These are phyloP conservation scores for Colletotrichum tabaci DNA, from an alignment of 2,329 filamentous ascomycete species.

Conservation along the genomic window DNA sequence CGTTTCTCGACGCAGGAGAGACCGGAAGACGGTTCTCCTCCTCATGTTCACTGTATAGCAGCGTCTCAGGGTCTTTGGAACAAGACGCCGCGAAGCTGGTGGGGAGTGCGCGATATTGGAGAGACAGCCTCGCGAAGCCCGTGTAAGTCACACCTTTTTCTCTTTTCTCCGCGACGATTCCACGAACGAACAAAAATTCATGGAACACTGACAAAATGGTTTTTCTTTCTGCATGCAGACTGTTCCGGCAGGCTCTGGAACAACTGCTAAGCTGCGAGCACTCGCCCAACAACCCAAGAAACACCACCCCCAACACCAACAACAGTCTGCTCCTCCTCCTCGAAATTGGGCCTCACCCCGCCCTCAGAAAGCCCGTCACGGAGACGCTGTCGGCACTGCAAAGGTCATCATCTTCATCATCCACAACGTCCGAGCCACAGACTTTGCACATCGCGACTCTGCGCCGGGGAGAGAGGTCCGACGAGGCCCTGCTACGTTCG, in stretches of 20 bases:
- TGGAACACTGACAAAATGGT: not conserved
- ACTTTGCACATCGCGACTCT: slow-evolving; percentile 25
- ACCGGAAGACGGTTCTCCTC: too few relatives aligned
- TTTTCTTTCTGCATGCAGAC: not conserved
- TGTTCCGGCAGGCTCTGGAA: not conserved
- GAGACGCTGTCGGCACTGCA: slow-evolving; percentile 14
- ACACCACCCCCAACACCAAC: too few relatives aligned
- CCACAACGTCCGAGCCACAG: not conserved
- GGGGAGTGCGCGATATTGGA: not conserved
- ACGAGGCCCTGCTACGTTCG: slow-evolving; percentile 10
- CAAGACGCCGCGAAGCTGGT: not conserved
- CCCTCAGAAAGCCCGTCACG: slow-evolving; percentile 41
- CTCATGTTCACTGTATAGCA: not conserved
- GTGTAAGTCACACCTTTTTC: not conserved
- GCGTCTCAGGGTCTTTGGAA: not conserved
- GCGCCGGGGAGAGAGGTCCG: slow-evolving; percentile 19
- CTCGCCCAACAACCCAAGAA: not conserved
- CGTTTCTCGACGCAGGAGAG: not conserved
- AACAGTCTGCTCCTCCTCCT: slow-evolving; percentile 24
- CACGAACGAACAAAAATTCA: too few relatives aligned
- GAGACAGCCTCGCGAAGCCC: slow-evolving; percentile 2
- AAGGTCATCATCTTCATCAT: not conserved
- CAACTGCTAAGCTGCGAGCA: not conserved
- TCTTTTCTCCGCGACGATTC: too few relatives aligned
- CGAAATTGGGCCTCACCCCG: slow-evolving; percentile 45